Evolutionary conservation across 306 rosid genomes (phyloP).

Genomic region (Sindora glabra): DNA sequence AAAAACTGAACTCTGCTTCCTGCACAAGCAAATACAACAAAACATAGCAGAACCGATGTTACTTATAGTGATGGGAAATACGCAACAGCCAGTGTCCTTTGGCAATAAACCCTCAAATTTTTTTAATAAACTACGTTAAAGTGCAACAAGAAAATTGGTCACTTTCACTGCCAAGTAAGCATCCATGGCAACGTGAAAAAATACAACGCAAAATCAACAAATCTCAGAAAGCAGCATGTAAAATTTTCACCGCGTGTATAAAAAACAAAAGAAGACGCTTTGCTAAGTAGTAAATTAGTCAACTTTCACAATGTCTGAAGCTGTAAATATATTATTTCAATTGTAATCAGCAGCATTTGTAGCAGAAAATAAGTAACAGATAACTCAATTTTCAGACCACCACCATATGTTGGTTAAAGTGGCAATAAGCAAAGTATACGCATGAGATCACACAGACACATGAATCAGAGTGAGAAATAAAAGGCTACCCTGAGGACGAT

Average conservation of each 20-base stretch:
- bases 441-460: no score
- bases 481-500: not conserved
- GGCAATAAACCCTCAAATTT: no score
- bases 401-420: no score
- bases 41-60: not conserved
- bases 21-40: conserved; percentile 10
- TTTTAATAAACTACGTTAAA: no score
- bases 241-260: not conserved
- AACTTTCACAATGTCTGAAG: not conserved
- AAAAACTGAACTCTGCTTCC: conserved; percentile 11
- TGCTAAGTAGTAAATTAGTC: not conserved
- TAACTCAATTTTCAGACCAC: no score
- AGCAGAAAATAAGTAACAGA: no score
- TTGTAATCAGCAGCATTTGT: no score
- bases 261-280: not conserved
- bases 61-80: not conserved
- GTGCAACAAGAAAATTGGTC: not conserved
- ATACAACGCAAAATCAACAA: not conserved
- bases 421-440: no score
- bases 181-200: not conserved
- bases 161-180: not conserved
- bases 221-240: not conserved
- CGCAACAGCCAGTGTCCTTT: no score
- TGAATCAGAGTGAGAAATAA: not conserved
- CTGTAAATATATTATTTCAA: not conserved